Conservation (phyloP, 768 basidiomycete genomes). For the Suillus brevipes region DNA sequence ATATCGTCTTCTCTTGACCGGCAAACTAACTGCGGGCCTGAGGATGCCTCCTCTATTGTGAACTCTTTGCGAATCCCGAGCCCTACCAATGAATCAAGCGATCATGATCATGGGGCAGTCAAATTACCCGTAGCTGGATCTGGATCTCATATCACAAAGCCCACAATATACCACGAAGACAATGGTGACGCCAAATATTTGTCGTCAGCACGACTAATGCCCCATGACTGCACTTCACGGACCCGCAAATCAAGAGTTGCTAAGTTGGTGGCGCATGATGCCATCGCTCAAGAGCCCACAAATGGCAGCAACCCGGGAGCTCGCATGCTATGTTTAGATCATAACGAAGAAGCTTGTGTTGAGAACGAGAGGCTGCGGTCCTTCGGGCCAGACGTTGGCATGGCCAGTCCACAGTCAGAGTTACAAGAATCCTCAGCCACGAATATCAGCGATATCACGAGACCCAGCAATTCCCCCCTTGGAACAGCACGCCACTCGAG, state of each 20-base stretch:
- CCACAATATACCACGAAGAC: too few species aligned
- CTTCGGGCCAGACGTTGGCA: background rate
- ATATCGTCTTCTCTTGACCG: background rate
- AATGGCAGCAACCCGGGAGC: background rate
- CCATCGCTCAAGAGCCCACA: background rate
- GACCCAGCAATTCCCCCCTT: conserved; percentile 14
- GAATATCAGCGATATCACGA: conserved; percentile 23
- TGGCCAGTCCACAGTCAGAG: background rate
- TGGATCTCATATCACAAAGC: conserved; percentile 1
- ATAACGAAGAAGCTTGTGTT: background rate
- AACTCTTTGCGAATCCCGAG: background rate
- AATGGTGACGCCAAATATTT: background rate
- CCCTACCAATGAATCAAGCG: background rate
- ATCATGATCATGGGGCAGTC: too few species aligned
- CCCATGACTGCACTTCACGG: background rate
- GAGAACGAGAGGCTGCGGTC: background rate
- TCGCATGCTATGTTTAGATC: background rate
- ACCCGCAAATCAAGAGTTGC: background rate
- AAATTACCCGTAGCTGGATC: background rate
- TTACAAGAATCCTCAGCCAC: background rate
- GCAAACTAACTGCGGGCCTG: background rate
- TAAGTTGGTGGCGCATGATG: background rate
- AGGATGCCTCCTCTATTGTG: background rate
- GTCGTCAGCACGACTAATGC: background rate
- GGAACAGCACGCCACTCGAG: background rate